Conservation (phyloP, 768 basidiomycete genomes). For the Cystofilobasidium capitatum region DNA sequence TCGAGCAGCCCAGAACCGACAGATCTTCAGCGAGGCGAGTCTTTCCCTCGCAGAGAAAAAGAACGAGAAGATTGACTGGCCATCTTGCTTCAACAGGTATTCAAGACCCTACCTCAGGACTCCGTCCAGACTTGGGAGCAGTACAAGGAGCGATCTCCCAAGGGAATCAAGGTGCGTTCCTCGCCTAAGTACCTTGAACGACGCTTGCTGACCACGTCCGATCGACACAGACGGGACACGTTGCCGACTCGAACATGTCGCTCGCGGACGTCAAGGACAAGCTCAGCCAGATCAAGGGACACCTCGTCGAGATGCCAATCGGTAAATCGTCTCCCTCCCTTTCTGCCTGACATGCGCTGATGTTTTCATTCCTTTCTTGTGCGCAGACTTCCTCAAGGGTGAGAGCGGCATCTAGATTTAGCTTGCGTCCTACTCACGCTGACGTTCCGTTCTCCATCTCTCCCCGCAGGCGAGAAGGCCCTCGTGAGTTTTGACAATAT, state of each 20-base stretch:
- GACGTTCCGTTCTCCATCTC: background rate
- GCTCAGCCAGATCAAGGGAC: slow-evolving; percentile 49
- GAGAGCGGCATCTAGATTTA: background rate
- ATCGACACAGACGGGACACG: slow-evolving; percentile 57
- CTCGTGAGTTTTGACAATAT: slow-evolving; percentile 2
- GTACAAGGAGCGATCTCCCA: slow-evolving; percentile 44
- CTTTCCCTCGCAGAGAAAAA: background rate
- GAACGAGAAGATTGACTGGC: background rate
- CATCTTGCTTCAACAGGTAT: slow-evolving; percentile 17
- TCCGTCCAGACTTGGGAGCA: slow-evolving; percentile 65
- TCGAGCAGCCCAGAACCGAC: slow-evolving; percentile 69
- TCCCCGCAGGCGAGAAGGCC: slow-evolving; percentile 10
- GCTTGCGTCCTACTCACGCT: background rate
- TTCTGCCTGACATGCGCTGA: background rate
- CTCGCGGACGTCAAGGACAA: slow-evolving; percentile 64
- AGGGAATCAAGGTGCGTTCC: background rate
- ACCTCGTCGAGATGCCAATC: slow-evolving; percentile 47
- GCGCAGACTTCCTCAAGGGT: background rate
- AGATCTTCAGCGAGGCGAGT: slow-evolving; percentile 75
- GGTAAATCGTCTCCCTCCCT: slow-evolving; percentile 51
- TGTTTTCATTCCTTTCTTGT: background rate
- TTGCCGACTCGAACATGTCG: slow-evolving; percentile 54
- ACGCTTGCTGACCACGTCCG: too few relatives aligned
- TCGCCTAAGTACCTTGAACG: too few relatives aligned
- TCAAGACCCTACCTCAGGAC: slow-evolving; percentile 52